Base-by-base conservation (phyloP, 352 stramenopile genomes). In the Globisporangium nagaii region DNA sequence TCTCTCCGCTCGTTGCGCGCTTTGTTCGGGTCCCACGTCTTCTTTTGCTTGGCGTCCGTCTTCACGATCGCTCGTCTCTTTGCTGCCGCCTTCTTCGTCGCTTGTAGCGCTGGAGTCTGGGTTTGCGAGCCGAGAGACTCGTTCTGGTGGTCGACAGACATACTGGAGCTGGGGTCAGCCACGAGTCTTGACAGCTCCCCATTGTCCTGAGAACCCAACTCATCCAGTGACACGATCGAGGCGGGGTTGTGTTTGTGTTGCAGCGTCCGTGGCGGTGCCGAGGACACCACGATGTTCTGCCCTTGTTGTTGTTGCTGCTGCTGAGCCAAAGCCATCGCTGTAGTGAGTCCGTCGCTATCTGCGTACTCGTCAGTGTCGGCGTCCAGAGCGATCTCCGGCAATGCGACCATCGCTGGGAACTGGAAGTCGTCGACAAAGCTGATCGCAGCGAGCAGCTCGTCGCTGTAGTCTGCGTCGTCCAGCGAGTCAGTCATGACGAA, bases 1-100 rank as follows among this genome's bases (percentile, higher is more conserved):
- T 73, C 62, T 24, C 56, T 32, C 10, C 67, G 67, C 34, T 65
- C 67, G 22, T 75, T 64, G 11, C 67, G 60, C 34, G 34, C 48
- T 43, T 45, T 55, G 36, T 55, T 55, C 11, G 48, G 34, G n/a
- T 55, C 41, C 24, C 41, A 47, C 11, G 24, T 47, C 24, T 47
- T 47, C 13, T 47, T 34, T 15, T 22, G 19, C 2, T n/a, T 32
- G 4, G 35, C 5, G 15, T 31, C 4, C 9, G 2, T 20, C 22
- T 12, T 9, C 22, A 32, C 13, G 25, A 19, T 19, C 22, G 13
- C 10, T 20, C 22, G 24, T 24, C 17, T 13, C 6, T 41, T 41
- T 41, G 35, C 35, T 22, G 17, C n/a, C n/a, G n/a, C n/a, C n/a
- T 11, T 22, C 35, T 8, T 8, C 6, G 35, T 47, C 24, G n/a